Conservation (phyloP, 495 filamentous ascomycete genomes). For the Penicillium malachiteum region DNA sequence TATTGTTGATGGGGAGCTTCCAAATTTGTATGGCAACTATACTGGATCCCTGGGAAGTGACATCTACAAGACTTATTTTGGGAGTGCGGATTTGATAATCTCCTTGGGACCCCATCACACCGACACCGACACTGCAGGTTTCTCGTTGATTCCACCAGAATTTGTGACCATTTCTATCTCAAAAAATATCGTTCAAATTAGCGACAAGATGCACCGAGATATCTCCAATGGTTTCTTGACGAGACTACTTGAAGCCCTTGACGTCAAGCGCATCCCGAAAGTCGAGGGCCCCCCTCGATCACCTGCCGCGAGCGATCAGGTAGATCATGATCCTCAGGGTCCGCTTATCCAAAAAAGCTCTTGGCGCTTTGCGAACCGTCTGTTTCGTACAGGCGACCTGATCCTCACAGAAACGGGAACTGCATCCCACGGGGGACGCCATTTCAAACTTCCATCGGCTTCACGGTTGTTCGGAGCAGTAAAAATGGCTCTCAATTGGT, state of each 20-base stretch:
- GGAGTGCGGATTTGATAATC: constrained; percentile 29
- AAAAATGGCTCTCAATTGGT: constrained; percentile 40
- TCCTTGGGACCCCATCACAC: constrained; percentile 26
- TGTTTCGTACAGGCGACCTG: constrained; percentile 29
- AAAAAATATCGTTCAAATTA: background rate
- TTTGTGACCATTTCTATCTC: too few relatives aligned
- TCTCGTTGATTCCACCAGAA: constrained; percentile 14
- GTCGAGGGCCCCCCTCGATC: background rate
- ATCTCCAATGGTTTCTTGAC: constrained; percentile 13
- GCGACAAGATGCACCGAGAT: background rate
- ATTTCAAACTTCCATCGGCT: too few relatives aligned
- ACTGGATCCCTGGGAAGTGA: background rate
- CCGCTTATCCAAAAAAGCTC: constrained; percentile 16
- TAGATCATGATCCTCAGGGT: background rate
- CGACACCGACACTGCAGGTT: constrained; percentile 29
- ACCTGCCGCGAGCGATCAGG: constrained; percentile 4
- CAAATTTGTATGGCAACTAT: constrained; percentile 33
- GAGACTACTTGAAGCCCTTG: background rate
- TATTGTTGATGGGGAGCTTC: constrained; percentile 28
- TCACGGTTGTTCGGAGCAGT: too few relatives aligned
- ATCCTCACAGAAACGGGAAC: constrained; percentile 39
- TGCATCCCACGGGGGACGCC: constrained; percentile 16
- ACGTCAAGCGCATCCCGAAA: background rate
- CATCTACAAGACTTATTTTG: constrained; percentile 14
- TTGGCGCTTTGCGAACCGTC: constrained; percentile 17